Conservation (phyloP, 1,284 basidiomycete species). For the Ceratobasidium sp. region DNA sequence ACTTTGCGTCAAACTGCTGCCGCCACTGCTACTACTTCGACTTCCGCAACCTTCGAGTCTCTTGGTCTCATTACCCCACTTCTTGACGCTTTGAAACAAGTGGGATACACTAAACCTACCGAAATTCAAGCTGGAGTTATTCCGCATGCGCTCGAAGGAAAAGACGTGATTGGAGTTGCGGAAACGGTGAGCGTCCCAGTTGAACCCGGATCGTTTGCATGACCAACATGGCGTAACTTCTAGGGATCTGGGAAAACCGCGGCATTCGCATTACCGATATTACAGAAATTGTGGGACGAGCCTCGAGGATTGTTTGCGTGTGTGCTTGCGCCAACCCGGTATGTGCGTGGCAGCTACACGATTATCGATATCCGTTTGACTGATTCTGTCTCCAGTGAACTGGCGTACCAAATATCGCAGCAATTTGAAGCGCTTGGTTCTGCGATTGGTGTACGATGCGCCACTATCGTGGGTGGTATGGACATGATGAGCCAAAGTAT, state of each 20-base stretch:
- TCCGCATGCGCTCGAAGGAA: constrained; percentile 89
- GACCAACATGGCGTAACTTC: not conserved
- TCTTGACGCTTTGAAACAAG: constrained; percentile 84
- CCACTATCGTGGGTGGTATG: constrained; percentile 95
- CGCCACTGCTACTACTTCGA: not conserved
- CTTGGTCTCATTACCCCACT: constrained; percentile 93
- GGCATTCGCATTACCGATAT: constrained; percentile 95
- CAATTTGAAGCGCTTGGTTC: constrained; percentile 95
- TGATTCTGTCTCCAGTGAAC: constrained; percentile 68
- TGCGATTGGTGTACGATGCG: constrained; percentile 92
- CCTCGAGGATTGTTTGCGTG: constrained; percentile 95
- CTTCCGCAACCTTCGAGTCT: constrained; percentile 60
- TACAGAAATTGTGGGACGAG: constrained; percentile 97
- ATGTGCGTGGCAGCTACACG: constrained; percentile 46
- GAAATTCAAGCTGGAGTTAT: constrained; percentile 93
- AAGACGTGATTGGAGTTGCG: constrained; percentile 98
- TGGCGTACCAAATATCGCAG: constrained; percentile 98
- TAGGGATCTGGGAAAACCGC: constrained; percentile 96
- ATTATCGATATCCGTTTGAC: not conserved
- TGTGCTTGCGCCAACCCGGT: constrained; percentile 91
- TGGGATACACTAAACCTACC: constrained; percentile 90
- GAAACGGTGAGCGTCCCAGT: constrained; percentile 68
- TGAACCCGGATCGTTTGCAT: not conserved
- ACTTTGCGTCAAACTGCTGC: not conserved
- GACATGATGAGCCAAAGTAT: constrained; percentile 95